phyloP scores from a whole-genome alignment of 352 stramenopile genomes.

The Pythium insidiosum region DNA sequence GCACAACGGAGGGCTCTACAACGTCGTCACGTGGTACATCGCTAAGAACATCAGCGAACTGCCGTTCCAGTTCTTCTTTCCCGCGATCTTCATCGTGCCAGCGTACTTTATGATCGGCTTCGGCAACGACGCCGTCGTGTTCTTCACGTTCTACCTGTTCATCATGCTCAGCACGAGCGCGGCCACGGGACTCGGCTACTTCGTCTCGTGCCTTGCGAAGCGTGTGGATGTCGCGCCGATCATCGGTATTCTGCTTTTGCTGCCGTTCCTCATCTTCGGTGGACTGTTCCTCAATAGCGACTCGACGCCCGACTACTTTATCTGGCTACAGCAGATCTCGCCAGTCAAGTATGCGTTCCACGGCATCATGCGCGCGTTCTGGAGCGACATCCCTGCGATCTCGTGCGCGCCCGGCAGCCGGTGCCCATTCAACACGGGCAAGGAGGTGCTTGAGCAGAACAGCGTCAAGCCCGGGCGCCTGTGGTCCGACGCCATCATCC shows the following conservation, averaged over 20 bases:
- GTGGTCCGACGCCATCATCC: conserved; percentile 13
- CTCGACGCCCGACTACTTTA: conserved; percentile 26
- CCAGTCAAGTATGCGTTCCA: conserved; percentile 32
- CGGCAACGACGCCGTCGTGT: conserved; percentile 18
- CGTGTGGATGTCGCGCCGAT: conserved; percentile 23
- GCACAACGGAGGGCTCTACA: conserved; percentile 22
- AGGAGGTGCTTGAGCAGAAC: conserved; percentile 18
- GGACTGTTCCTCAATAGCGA: conserved; percentile 32
- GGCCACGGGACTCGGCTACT: conserved; percentile 23
- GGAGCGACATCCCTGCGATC: conserved; percentile 17
- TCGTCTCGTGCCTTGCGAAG: conserved; percentile 26
- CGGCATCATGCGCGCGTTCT: conserved; percentile 21
- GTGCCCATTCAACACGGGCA: conserved; percentile 12
- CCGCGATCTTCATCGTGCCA: conserved; percentile 18
- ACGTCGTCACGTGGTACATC: conserved; percentile 23
- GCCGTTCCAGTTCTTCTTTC: conserved; percentile 22
- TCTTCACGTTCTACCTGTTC: conserved; percentile 27
- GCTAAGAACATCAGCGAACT: conserved; percentile 24
- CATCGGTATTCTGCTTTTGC: conserved; percentile 21
- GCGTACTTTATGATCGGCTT: conserved; percentile 30
- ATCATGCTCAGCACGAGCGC: conserved; percentile 18
- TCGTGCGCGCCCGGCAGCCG: conserved; percentile 9
- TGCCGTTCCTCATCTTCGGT: conserved; percentile 30
- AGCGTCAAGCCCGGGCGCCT: conserved; percentile 15
- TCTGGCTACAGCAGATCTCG: conserved; percentile 29